A percentile compares a stretch with the other conserved stretches of the same genome.
These are phyloP conservation scores for Auricularia heimuer DNA, from an alignment of 768 basidiomycete genomes.

Conservation along the genomic window DNA sequence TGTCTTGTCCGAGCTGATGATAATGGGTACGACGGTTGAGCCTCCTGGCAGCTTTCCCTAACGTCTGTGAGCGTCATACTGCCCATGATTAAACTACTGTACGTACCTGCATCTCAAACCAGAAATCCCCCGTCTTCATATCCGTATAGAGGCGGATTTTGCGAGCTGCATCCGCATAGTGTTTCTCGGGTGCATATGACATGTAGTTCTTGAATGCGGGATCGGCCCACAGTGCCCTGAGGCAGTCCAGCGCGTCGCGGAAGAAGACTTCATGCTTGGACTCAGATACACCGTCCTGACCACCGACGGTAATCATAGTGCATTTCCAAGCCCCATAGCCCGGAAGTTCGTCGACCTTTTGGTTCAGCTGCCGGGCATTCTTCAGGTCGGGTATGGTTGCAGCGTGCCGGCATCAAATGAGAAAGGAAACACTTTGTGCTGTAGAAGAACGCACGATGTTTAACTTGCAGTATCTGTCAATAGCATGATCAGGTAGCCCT, in stretches of 20 bases:
- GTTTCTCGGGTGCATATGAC: neutral
- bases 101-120: neutral
- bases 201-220: neutral
- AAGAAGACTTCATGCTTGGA: neutral
- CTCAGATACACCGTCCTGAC: neutral
- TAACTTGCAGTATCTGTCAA: neutral
- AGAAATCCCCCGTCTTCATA: neutral
- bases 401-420: neutral
- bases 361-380: neutral
- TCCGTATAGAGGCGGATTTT: neutral
- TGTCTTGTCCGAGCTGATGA: slow-evolving; percentile 3
- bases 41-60: neutral
- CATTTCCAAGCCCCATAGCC: neutral
- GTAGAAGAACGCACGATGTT: neutral
- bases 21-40: neutral
- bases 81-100: no score
- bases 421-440: neutral
- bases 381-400: neutral
- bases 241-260: neutral
- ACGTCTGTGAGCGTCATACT: no score
- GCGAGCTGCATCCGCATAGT: neutral
- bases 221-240: neutral
- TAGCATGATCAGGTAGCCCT: neutral
- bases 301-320: neutral
- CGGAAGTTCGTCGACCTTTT: neutral